These are phyloP conservation scores for Colletotrichum sp. DNA, from an alignment of 2,329 filamentous ascomycete species.

Conservation along the genomic window DNA sequence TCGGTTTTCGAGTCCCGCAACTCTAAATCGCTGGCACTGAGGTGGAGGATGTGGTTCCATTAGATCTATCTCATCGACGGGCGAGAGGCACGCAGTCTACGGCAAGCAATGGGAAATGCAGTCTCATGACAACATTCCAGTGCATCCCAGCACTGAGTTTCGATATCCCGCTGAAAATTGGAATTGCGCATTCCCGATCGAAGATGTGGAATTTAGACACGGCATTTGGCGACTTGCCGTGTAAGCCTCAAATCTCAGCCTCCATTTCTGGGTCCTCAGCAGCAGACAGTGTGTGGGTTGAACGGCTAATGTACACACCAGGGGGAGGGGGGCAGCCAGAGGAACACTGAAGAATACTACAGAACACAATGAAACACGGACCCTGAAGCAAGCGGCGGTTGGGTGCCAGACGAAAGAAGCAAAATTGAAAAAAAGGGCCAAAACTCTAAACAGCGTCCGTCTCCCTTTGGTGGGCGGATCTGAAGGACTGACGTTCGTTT, in stretches of 20 bases:
- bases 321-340: background rate
- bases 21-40: background rate
- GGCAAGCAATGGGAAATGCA: background rate
- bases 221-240: background rate
- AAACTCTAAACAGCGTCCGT: background rate
- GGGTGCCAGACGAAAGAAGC: background rate
- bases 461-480: background rate
- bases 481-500: background rate
- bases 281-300: background rate
- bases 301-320: background rate
- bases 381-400: background rate
- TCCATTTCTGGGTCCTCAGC: background rate
- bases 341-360: constrained; percentile 1
- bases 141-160: background rate
- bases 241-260: background rate
- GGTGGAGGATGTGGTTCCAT: background rate
- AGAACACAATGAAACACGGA: constrained; percentile 2
- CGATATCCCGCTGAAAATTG: background rate
- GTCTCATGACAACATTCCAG: background rate
- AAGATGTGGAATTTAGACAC: background rate
- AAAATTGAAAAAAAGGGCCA: background rate
- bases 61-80: background rate
- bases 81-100: background rate
- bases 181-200: background rate
- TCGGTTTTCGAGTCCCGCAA: constrained; percentile 13